A percentile compares a stretch with the other conserved stretches of the same genome.
Evolutionary conservation across 176 grass and related monocot genomes (phyloP).

Genomic region (Melocanna baccifera): DNA sequence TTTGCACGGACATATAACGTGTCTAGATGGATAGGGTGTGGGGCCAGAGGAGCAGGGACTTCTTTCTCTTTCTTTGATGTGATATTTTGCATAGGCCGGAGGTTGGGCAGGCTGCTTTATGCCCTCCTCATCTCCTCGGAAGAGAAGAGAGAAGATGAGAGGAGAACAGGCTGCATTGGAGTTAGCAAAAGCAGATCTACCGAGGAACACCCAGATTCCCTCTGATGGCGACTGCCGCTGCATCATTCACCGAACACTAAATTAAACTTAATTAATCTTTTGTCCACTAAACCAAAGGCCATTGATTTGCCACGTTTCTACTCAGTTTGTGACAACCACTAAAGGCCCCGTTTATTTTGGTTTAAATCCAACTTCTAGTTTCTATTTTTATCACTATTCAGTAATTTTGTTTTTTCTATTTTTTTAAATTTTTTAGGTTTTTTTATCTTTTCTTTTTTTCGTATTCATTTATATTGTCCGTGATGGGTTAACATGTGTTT

Average conservation of each 20-base stretch:
- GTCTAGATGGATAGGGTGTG: conserved; percentile 19
- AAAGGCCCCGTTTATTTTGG: too few relatives aligned
- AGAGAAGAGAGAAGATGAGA: conserved; percentile 6
- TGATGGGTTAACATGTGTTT: too few relatives aligned
- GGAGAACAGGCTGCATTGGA: conserved; percentile 60
- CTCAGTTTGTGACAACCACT: too few relatives aligned
- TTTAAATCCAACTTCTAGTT: too few relatives aligned
- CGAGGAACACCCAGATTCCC: conserved; percentile 65
- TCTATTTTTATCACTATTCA: too few relatives aligned
- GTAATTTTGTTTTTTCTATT: too few relatives aligned
- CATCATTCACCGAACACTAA: neutral
- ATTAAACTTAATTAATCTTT: too few relatives aligned
- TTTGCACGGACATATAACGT: neutral
- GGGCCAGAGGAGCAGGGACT: conserved; percentile 18
- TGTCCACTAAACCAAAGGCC: too few relatives aligned
- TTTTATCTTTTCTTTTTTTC: too few relatives aligned
- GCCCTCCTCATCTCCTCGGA: conserved; percentile 38
- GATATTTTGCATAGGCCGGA: conserved; percentile 43
- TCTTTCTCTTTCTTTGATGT: conserved; percentile 83
- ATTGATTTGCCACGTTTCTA: too few relatives aligned
- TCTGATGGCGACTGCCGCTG: conserved; percentile 44
- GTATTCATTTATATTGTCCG: too few relatives aligned
- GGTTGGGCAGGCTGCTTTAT: conserved; percentile 47
- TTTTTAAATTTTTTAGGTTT: too few relatives aligned
- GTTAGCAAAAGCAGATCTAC: conserved; percentile 81